These are phyloP conservation scores for Conringia planisiliqua DNA, from an alignment of 345 rosid genomes.

Conservation along the genomic window DNA sequence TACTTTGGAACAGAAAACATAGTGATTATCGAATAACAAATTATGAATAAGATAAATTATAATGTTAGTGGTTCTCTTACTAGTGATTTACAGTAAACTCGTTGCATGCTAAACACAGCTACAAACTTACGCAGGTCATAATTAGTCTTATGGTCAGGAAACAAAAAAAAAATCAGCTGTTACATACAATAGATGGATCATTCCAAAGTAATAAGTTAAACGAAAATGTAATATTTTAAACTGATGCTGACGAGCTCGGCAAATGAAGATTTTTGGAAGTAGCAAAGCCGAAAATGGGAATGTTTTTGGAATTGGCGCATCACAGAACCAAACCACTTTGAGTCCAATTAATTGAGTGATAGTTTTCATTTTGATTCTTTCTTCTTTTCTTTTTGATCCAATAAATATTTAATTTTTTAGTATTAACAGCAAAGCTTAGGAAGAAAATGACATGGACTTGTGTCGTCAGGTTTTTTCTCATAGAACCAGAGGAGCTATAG, in stretches of 20 bases:
- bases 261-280: neutral
- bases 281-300: slow-evolving; percentile 23
- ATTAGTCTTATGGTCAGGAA: neutral
- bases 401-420: neutral
- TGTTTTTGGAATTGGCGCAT: slow-evolving; percentile 2
- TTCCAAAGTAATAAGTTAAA: neutral
- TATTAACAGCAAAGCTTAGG: neutral
- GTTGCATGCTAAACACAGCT: neutral
- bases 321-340: slow-evolving; percentile 15
- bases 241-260: neutral
- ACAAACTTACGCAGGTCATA: neutral
- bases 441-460: slow-evolving; percentile 11
- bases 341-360: slow-evolving; percentile 8
- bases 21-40: neutral
- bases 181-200: neutral
- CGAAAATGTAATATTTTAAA: neutral
- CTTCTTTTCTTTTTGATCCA: neutral
- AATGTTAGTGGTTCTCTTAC: neutral
- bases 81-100: neutral
- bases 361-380: neutral
- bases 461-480: neutral
- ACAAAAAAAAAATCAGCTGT: neutral
- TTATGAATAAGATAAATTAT: neutral
- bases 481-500: neutral
- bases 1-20: no score